Percentiles rank a stretch among this genome's conserved stretches.
phyloP scores from a whole-genome alignment of 371 early-diverging fungal species.

The Globomyces sp. region DNA sequence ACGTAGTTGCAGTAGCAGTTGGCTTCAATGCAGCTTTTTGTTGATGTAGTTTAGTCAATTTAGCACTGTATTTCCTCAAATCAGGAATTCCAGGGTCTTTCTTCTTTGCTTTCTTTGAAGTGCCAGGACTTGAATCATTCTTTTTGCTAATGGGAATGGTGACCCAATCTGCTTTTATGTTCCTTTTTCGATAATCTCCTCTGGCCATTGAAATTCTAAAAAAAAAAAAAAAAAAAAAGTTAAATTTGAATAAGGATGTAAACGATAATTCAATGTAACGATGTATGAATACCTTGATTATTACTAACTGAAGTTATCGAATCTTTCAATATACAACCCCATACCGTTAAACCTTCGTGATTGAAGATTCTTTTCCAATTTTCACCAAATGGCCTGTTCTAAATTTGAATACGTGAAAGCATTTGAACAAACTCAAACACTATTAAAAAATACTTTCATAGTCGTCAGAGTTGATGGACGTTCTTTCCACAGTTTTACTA shows the following conservation, averaged over 20 bases:
- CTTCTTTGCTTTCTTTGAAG: not conserved
- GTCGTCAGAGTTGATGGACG: conserved; percentile 94
- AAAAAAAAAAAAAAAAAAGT: conserved; percentile 12
- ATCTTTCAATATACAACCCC: not conserved
- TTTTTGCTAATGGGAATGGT: not conserved
- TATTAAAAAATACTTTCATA: conserved; percentile 82
- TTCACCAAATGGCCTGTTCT: conserved; percentile 43
- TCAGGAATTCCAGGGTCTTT: conserved; percentile 9
- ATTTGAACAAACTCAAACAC: conserved; percentile 75
- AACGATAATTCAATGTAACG: not conserved
- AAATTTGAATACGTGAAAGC: conserved; percentile 87
- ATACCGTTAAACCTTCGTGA: not conserved
- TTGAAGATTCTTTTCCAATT: not conserved
- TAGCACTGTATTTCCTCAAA: conserved; percentile 5
- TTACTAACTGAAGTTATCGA: not conserved
- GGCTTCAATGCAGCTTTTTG: not conserved
- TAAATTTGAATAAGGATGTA: not conserved
- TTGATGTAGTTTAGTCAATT: conserved; percentile 6
- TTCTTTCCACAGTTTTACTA: conserved; percentile 88
- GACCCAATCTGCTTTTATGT: conserved; percentile 11
- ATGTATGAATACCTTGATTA: not conserved
- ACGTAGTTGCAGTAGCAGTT: not conserved
- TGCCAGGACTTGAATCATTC: not conserved
- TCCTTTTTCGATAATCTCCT: conserved; percentile 17
- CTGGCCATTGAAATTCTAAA: conserved; percentile 13